These are phyloP conservation scores for Danielia reshetovae DNA, from an alignment of 805 yeast species.

Conservation along the genomic window DNA sequence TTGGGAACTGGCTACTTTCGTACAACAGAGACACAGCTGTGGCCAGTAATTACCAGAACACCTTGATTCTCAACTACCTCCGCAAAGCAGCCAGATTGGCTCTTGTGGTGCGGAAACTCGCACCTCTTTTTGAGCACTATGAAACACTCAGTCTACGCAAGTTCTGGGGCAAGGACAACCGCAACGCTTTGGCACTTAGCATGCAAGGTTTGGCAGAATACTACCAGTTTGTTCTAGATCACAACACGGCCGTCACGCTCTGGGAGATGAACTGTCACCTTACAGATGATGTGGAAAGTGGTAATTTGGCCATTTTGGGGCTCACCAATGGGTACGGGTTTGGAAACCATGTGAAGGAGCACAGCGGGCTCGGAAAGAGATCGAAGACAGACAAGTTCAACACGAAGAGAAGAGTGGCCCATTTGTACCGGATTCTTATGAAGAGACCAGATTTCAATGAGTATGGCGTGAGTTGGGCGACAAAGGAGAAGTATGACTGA, in stretches of 20 bases:
- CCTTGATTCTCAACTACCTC: constrained; percentile 18
- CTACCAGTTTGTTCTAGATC: constrained; percentile 15
- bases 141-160: constrained; percentile 4
- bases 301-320: constrained; percentile 21
- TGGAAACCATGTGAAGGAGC: constrained; percentile 18
- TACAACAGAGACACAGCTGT: constrained; percentile 14
- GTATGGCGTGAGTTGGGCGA: constrained; percentile 17
- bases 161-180: constrained; percentile 16
- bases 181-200: constrained; percentile 14
- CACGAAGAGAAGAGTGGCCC: constrained; percentile 19
- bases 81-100: constrained; percentile 19
- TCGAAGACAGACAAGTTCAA: constrained; percentile 17
- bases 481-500: constrained; percentile 15
- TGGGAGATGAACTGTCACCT: constrained; percentile 22
- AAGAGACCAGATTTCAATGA: constrained; percentile 13
- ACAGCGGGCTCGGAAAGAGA: constrained; percentile 17
- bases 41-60: constrained; percentile 18
- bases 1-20: constrained; percentile 22
- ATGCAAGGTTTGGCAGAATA: constrained; percentile 19
- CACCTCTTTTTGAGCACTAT: constrained; percentile 7
- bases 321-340: constrained; percentile 18
- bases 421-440: constrained; percentile 16
- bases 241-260: constrained; percentile 17
- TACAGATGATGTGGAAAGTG: constrained; percentile 18
- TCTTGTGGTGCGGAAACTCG: constrained; percentile 13